phyloP scores from a whole-genome alignment of 768 basidiomycete species.

The Austroboletus eburneus region DNA sequence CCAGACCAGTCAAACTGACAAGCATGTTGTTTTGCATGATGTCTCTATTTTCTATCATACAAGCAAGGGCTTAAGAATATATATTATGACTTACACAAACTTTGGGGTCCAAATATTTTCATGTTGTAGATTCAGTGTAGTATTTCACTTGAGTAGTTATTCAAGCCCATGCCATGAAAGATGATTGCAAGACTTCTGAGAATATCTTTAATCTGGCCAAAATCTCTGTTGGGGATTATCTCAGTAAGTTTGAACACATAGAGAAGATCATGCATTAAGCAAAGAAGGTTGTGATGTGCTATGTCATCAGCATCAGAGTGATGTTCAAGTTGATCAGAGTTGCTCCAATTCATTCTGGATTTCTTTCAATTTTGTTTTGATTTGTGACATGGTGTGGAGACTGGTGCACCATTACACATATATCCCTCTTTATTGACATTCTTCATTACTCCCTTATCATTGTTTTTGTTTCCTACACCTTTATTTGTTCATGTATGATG shows the following conservation, averaged over 20 bases:
- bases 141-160: conserved; percentile 19
- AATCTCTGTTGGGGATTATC: conserved; percentile 30
- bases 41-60: conserved; percentile 19
- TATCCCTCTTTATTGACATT: too few relatives aligned
- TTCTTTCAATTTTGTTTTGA: too few relatives aligned
- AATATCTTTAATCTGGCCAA: conserved; percentile 30
- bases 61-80: too few relatives aligned
- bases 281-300: conserved; percentile 20
- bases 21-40: conserved; percentile 37
- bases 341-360: neutral
- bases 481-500: too few relatives aligned
- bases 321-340: neutral
- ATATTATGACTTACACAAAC: conserved; percentile 32
- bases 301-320: conserved; percentile 10
- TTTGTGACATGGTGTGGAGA: too few relatives aligned
- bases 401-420: too few relatives aligned
- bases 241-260: conserved; percentile 26
- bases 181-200: conserved; percentile 13
- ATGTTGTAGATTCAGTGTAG: conserved; percentile 18
- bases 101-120: conserved; percentile 31
- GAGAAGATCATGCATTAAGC: conserved; percentile 30
- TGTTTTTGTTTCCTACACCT: too few relatives aligned
- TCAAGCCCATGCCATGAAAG: conserved; percentile 15
- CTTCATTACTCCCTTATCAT: too few relatives aligned
- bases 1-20: conserved; percentile 29